Conservation (phyloP, 805 yeast species). For the Candida nitratophila region DNA sequence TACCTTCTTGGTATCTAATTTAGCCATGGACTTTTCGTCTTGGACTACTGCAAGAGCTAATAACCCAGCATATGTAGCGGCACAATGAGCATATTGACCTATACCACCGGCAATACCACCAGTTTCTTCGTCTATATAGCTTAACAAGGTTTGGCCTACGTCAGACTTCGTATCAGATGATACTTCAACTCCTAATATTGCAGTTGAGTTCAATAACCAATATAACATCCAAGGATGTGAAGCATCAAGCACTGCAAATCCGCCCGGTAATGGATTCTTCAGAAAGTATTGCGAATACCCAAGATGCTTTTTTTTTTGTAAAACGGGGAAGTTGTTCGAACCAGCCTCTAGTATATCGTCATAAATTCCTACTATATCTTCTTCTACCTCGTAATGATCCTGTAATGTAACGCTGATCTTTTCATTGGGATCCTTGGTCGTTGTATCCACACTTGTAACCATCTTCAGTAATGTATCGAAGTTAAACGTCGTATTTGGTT, state of each 20-base stretch:
- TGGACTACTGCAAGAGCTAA: constrained; percentile 51
- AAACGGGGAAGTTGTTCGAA: constrained; percentile 21
- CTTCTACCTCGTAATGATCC: constrained; percentile 34
- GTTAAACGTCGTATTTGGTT: constrained; percentile 6
- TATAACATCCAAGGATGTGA: constrained; percentile 89
- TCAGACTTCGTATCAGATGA: constrained; percentile 11
- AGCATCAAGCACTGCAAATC: constrained; percentile 62
- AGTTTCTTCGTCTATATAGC: constrained; percentile 21
- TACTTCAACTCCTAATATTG: constrained; percentile 31
- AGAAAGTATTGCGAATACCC: constrained; percentile 36
- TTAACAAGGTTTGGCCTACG: constrained; percentile 22
- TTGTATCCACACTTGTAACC: constrained; percentile 10
- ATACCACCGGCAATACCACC: constrained; percentile 88
- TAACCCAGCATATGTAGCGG: constrained; percentile 75
- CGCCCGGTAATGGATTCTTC: constrained; percentile 38
- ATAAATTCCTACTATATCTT: constrained; percentile 21
- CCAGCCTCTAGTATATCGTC: constrained; percentile 24
- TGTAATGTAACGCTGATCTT: constrained; percentile 24
- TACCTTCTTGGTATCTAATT: constrained; percentile 39
- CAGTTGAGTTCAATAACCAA: constrained; percentile 65
- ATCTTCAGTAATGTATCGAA: constrained; percentile 20
- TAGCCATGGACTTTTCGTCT: constrained; percentile 30
- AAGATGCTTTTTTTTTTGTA: constrained; percentile 31
- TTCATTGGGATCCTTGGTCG: constrained; percentile 25
- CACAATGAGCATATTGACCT: constrained; percentile 77